Base-by-base conservation (phyloP, 108 stramenopile species). In the Skeletonema menzelii region DNA sequence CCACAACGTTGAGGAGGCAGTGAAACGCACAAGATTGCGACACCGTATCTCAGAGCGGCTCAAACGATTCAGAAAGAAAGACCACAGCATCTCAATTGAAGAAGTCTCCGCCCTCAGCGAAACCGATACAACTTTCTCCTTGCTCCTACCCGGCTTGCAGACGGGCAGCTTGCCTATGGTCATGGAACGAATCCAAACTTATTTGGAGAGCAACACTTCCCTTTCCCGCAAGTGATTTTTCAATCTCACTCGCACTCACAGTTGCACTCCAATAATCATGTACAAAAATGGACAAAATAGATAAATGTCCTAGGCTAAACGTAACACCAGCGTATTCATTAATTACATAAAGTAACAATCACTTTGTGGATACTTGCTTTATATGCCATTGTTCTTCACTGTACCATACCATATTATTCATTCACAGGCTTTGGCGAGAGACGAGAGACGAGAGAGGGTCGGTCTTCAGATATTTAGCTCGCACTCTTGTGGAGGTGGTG, bases 91-190 rank as follows among this genome's bases (percentile, higher is more conserved):
- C 40, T 42, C 40, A 42, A 1, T 42, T 4, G 22, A 53, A 53
- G 49, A 53, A 10, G 49, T 53, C 20, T 22, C 49, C 2, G 22
- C 49, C 49, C 22, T 53, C n/a, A 22, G 49, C 22, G 22, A 53
- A 22, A 53, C 22, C 22, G 49, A 53, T 10, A 22, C 22, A 6
- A n/a, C 20, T 53, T 53, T 61, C 26, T 62, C 63, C 22, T 72
- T 71, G 15, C 60, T 57, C 24, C 62, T 79, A 56, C 78, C 78
- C 31, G 78, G 70, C 17, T 38, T 79, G 32, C 59, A 68, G 46
- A 14, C 53, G 7, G 78, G 78, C 2, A 64, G 67, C 59, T 40
- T 79, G 11, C 78, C 78, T 14, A 14, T 79, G 61, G 78, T 79
- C 2, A 34, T 55, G 22, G 71, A 79, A 22, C 72, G 78, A 53